Evolutionary conservation across 2,329 filamentous ascomycete genomes (phyloP), one percentile per base, ranked within the genome.

Genomic region (Zymoseptoria tritici): DNA sequence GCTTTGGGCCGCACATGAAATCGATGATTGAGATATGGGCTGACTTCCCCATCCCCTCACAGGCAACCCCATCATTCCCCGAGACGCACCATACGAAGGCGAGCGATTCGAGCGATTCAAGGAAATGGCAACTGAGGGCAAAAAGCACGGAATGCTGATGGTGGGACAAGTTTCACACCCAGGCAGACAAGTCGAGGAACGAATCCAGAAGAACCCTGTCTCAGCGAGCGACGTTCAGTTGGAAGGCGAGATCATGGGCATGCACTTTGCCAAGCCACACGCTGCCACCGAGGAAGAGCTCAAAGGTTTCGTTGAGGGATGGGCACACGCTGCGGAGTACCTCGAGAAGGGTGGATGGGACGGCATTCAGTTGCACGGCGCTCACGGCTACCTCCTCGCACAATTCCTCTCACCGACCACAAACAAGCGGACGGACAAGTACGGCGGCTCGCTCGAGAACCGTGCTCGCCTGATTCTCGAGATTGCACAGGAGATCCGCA

Each of bases 141-240:
- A 86, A 73, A 77, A 77, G 51, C 74, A 86, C 29, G 86, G 81
- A 20, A 80, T 76, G 53, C 74, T 87, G 13, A 76, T 85, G n/a
- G 73, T 87, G 11, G 81, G 76, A 2, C 85, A 88, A 68, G 76
- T 88, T 60, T 81, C 78, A 60, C 85, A 88, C 68, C 83, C 85
- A 0, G 85, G 86, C 11, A 77, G 85, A 0, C 84, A 87, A 68
- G 77, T 77, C 9, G 66, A 73, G 11, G 67, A 67, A 31, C 64
- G 61, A n/a, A 75, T 84, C 49, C 78, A 83, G 60, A 71, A 74
- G 60, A 66, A 81, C 64, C 80, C 81, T 0, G 73, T 84, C 29
- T 79, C 77, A 2, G 81, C 82, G 1, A 80, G 77, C 16, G 80
- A 78, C 60, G 74, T 81, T 22, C 77, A 79, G 58, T 70, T 81